Percentiles rank a stretch among this genome's conserved stretches.
phyloP scores from a whole-genome alignment of 2,329 filamentous ascomycete genomes.

The Cytospora piceicola region DNA sequence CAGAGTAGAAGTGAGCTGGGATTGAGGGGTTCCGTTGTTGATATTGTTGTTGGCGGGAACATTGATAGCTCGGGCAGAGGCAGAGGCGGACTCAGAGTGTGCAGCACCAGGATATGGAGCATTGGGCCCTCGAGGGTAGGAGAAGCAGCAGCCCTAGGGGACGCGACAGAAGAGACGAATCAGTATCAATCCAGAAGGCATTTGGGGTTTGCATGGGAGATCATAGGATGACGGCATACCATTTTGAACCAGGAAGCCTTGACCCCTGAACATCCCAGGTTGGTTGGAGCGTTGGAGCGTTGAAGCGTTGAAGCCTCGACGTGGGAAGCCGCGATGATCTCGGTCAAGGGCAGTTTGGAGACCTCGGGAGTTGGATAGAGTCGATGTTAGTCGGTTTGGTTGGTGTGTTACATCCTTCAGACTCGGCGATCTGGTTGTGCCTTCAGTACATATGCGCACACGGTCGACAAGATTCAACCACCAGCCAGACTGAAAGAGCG shows the following conservation, averaged over 20 bases:
- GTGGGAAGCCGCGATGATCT: background rate
- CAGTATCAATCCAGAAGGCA: background rate
- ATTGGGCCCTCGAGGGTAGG: constrained; percentile 54
- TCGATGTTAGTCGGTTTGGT: background rate
- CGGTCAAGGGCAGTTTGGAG: background rate
- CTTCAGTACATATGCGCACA: background rate
- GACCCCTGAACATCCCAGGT: background rate
- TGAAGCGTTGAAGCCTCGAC: background rate
- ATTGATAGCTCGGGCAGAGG: constrained; percentile 60
- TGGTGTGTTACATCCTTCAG: background rate
- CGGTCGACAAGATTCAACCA: background rate
- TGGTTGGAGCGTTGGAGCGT: background rate
- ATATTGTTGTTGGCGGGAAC: constrained; percentile 37
- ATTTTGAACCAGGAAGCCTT: background rate
- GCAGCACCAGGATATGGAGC: constrained; percentile 56
- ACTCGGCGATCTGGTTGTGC: background rate
- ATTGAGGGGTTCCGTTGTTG: background rate
- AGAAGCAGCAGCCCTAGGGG: constrained; percentile 62
- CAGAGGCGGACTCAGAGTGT: constrained; percentile 43
- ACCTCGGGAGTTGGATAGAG: background rate
- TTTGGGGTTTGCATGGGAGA: background rate
- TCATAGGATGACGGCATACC: background rate
- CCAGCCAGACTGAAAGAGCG: background rate
- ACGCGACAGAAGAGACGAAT: background rate
- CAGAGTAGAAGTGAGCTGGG: constrained; percentile 15